Percentiles rank a stretch among this genome's conserved stretches.
These are phyloP conservation scores for Zymoseptoria passerinii DNA, from an alignment of 2,329 filamentous ascomycete species.

Conservation along the genomic window DNA sequence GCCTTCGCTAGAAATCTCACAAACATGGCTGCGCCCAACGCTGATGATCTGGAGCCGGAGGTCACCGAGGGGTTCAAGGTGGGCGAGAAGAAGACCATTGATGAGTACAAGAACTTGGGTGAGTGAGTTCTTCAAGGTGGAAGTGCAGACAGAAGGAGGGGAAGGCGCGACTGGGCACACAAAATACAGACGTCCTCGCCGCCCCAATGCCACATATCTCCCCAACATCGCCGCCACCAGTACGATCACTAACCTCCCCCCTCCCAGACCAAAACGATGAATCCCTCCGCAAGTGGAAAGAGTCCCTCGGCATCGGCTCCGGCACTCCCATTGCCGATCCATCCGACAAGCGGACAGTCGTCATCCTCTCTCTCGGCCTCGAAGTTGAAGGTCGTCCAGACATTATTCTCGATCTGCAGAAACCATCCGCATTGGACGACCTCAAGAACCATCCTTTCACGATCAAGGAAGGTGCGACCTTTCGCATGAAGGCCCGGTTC, in stretches of 20 bases:
- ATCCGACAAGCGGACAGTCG: conserved; percentile 79
- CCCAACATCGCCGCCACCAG: background rate
- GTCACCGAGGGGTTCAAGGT: conserved; percentile 96
- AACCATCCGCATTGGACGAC: conserved; percentile 61
- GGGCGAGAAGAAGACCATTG: conserved; percentile 95
- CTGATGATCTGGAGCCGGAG: conserved; percentile 79
- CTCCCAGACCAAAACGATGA: conserved; percentile 65
- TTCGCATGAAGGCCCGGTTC: conserved; percentile 91
- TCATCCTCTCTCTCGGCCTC: conserved; percentile 85
- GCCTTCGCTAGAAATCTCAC: background rate
- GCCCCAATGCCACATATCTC: background rate
- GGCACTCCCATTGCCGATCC: conserved; percentile 44
- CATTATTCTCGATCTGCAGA: conserved; percentile 79
- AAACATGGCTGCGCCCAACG: conserved; percentile 34
- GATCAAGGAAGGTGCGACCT: conserved; percentile 91
- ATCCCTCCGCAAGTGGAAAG: conserved; percentile 94
- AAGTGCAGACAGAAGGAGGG: background rate
- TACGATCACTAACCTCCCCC: background rate
- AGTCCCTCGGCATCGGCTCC: conserved; percentile 77
- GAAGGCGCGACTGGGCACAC: background rate
- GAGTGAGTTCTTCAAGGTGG: conserved; percentile 2
- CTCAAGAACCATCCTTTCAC: conserved; percentile 91
- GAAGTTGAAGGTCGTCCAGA: conserved; percentile 72
- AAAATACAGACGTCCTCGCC: background rate
- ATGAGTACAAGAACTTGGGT: conserved; percentile 84